phyloP scores from a whole-genome alignment of 2,329 filamentous ascomycete genomes.

The Tympanopsis confertula region DNA sequence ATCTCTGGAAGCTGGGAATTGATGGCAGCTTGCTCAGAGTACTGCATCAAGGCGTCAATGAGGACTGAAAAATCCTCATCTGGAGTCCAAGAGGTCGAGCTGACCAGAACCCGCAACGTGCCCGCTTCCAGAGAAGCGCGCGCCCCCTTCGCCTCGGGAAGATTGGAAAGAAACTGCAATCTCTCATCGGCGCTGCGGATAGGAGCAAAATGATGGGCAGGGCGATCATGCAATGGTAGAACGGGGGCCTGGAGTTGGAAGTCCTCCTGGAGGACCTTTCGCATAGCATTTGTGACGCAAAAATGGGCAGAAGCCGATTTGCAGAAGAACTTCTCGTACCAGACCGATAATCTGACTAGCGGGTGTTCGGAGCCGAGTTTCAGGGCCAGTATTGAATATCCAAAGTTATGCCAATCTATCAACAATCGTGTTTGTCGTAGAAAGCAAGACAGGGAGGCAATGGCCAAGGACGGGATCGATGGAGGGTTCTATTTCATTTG shows the following conservation, averaged over 20 bases:
- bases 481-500: slow-evolving; percentile 76
- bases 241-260: slow-evolving; percentile 57
- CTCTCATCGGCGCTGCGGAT: slow-evolving; percentile 35
- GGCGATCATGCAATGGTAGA: slow-evolving; percentile 73
- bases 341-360: slow-evolving; percentile 64
- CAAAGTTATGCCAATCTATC: slow-evolving; percentile 99
- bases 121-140: slow-evolving; percentile 42
- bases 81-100: slow-evolving; percentile 91
- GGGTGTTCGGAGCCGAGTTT: slow-evolving; percentile 49
- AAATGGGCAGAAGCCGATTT: slow-evolving; percentile 61
- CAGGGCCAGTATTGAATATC: slow-evolving; percentile 76
- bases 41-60: slow-evolving; percentile 68
- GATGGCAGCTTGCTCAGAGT: slow-evolving; percentile 38
- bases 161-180: slow-evolving; percentile 45
- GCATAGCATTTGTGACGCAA: slow-evolving; percentile 85
- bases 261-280: slow-evolving; percentile 48
- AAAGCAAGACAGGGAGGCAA: slow-evolving; percentile 62
- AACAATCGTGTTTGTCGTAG: slow-evolving; percentile 72
- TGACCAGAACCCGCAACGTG: slow-evolving; percentile 61
- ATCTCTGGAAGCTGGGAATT: slow-evolving; percentile 42
- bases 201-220: slow-evolving; percentile 71
- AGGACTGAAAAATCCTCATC: slow-evolving; percentile 91
- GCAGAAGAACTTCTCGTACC: slow-evolving; percentile 67
- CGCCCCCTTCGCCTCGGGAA: slow-evolving; percentile 56
- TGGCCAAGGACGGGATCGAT: slow-evolving; percentile 77